These are phyloP conservation scores for Chytriomyces sp. DNA, from an alignment of 192 early-diverging fungal genomes.

Conservation along the genomic window DNA sequence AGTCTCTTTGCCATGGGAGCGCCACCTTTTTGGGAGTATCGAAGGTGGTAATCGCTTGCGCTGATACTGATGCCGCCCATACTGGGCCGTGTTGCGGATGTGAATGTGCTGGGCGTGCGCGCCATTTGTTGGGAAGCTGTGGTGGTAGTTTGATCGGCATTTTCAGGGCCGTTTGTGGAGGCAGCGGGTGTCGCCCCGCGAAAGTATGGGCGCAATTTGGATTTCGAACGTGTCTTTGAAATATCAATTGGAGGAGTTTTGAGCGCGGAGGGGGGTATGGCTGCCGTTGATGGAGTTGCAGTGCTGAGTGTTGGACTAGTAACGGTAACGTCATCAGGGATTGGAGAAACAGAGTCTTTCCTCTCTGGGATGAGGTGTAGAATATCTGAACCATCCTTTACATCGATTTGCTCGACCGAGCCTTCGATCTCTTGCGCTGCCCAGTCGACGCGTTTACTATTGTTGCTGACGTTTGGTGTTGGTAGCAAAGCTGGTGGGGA, in stretches of 20 bases:
- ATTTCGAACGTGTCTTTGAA: no score
- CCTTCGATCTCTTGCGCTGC: background rate
- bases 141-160: background rate
- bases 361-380: no score
- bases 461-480: background rate
- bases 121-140: no score
- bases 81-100: background rate
- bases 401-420: background rate
- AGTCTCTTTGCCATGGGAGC: background rate
- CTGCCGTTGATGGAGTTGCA: no score
- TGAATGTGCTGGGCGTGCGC: no score
- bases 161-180: background rate
- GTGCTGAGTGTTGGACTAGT: no score
- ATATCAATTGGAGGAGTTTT: background rate
- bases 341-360: no score
- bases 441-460: background rate
- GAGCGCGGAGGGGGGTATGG: background rate
- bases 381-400: no score
- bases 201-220: background rate
- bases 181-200: background rate
- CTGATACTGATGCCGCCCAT: constrained; percentile 2
- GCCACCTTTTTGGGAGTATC: background rate
- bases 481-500: background rate
- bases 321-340: no score
- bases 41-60: constrained; percentile 20